A percentile compares a stretch with the other conserved stretches of the same genome.
These are phyloP conservation scores for Globisporangium uncinulatum DNA, from an alignment of 352 stramenopile species.

Conservation along the genomic window DNA sequence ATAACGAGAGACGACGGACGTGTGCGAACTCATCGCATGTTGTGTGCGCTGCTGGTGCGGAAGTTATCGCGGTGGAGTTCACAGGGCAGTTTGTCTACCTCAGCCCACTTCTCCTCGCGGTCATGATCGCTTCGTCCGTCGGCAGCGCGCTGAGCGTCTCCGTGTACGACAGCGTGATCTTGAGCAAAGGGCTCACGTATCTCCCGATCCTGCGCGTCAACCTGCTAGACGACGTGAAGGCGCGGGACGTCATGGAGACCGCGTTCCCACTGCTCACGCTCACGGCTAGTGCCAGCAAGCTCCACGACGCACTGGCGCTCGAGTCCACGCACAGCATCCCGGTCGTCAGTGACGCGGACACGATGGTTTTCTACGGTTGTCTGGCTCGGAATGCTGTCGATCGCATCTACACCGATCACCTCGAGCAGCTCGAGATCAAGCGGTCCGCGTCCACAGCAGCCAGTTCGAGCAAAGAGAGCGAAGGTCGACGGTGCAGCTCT, in stretches of 20 bases:
- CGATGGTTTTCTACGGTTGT: conserved; percentile 47
- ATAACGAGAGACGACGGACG: neutral
- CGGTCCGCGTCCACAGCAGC: neutral
- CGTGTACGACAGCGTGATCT: conserved; percentile 57
- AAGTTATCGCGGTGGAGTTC: conserved; percentile 68
- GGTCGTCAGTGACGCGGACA: conserved; percentile 31
- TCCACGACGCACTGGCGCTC: conserved; percentile 21
- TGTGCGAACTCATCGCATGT: neutral
- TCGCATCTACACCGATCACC: neutral
- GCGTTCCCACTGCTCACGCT: conserved; percentile 35
- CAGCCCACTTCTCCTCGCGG: conserved; percentile 48
- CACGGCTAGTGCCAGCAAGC: conserved; percentile 23
- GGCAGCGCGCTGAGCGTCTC: conserved; percentile 51
- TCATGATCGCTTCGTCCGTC: conserved; percentile 40
- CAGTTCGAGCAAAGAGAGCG: conserved; percentile 4
- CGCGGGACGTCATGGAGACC: conserved; percentile 48
- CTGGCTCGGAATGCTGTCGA: conserved; percentile 20
- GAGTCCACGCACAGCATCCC: conserved; percentile 22
- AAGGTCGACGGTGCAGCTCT: conserved; percentile 6
- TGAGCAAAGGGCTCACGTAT: conserved; percentile 47
- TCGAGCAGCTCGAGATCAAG: neutral
- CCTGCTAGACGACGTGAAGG: conserved; percentile 33
- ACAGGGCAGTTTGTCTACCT: conserved; percentile 69
- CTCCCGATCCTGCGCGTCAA: conserved; percentile 46
- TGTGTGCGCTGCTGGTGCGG: neutral